phyloP scores from a whole-genome alignment of 306 rosid genomes.

The Cucumis cinereus region DNA sequence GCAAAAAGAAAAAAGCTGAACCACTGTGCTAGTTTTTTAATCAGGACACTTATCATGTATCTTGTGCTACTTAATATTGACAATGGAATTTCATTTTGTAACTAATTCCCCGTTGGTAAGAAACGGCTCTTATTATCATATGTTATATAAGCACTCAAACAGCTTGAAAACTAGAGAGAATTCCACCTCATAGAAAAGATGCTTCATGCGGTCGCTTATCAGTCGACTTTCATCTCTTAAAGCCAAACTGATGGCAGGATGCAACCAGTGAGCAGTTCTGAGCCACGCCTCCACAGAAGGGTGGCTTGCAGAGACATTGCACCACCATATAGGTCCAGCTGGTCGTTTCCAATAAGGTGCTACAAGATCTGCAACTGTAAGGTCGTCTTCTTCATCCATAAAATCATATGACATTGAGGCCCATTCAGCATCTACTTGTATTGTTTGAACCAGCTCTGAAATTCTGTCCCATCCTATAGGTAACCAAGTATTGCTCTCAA shows the following conservation, averaged over 20 bases:
- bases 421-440: conserved; percentile 56
- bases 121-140: background rate
- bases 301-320: conserved; percentile 72
- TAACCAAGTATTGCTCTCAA: conserved; percentile 49
- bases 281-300: conserved; percentile 64
- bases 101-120: background rate
- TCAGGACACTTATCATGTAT: background rate
- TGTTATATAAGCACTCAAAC: background rate
- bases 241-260: conserved; percentile 83
- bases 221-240: conserved; percentile 69
- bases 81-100: background rate
- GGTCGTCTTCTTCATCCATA: conserved; percentile 48
- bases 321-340: conserved; percentile 92
- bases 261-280: conserved; percentile 68
- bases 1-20: background rate
- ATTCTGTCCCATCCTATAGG: conserved; percentile 92
- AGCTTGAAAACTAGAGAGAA: background rate
- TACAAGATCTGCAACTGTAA: conserved; percentile 79
- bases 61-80: background rate
- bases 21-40: background rate
- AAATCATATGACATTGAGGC: conserved; percentile 30
- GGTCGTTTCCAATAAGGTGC: conserved; percentile 92
- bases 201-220: conserved; percentile 82
- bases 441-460: conserved; percentile 53
- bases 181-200: conserved; percentile 75